Evolutionary conservation across 306 rosid genomes (phyloP), one percentile per base, ranked within the genome.

Genomic region (Crataegus laevigata): DNA sequence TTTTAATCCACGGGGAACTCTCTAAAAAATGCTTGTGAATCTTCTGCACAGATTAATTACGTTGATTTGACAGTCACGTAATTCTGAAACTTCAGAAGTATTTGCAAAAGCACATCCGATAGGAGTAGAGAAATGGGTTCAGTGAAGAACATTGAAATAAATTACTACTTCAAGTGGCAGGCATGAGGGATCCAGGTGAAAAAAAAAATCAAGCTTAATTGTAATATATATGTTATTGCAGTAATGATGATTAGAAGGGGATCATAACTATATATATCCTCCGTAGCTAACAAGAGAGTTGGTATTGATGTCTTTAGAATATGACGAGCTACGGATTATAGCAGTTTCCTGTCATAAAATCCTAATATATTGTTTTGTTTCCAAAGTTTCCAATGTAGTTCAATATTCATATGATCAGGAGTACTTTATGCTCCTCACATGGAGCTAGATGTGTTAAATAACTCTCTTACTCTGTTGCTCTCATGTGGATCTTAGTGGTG

Each of bases 361-460:
- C 74, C 54, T 63, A 71, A 55, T 55, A 11, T 66, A 22, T 58
- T 65, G 25, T 59, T n/a, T 17, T 51, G n/a, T 26, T 36, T 62
- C 26, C 24, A 47, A 1, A 59, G 6, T 47, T 47, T 47, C 54
- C 21, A 47, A 4, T 30, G 8, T 1, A 51, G 66, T 47, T 70
- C 28, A 47, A 15, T 15, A 42, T 64, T 43, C 68, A 71, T 25
- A 75, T 66, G 83, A 75, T 79, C 59, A 72, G 73, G 68, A 82
- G 65, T 26, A 50, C 60, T 15, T 21, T 19, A 71, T 65, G 82
- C 69, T 51, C 51, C 75, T 78, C 82, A 82, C 82, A 82, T 82
- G 82, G 79, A 59, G 68, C 36, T 65, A 47, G 47, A 25, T 58
- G 40, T 13, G 21, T 75, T 54, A 30, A 64, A 42, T 68, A 18